Evolutionary conservation across 768 basidiomycete genomes (phyloP).

Genomic region (Suillus spraguei): DNA sequence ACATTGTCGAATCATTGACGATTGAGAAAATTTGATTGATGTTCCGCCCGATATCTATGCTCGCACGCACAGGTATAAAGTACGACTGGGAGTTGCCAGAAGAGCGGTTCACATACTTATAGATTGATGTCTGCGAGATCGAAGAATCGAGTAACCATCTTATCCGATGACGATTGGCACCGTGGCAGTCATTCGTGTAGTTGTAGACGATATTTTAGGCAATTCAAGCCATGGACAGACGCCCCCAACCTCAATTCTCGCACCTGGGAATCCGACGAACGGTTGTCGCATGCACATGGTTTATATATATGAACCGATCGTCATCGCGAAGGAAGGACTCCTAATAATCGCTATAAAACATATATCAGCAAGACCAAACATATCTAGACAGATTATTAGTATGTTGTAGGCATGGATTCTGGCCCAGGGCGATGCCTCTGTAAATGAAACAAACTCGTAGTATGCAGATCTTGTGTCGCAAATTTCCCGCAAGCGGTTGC

Average conservation of each 20-base stretch:
- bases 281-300: conserved; percentile 12
- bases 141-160: conserved; percentile 6
- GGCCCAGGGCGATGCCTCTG: not conserved
- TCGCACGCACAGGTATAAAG: conserved; percentile 11
- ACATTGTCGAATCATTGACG: not conserved
- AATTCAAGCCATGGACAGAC: conserved; percentile 1
- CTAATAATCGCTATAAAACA: too few species aligned
- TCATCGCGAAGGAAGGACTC: too few species aligned
- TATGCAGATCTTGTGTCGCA: too few species aligned
- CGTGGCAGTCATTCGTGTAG: not conserved
- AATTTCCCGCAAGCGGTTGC: too few species aligned
- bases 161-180: conserved; percentile 15
- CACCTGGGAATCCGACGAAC: not conserved
- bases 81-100: not conserved
- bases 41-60: conserved; percentile 16
- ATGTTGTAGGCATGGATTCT: not conserved
- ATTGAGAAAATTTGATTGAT: not conserved
- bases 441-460: too few species aligned
- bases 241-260: too few species aligned
- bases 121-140: conserved; percentile 7
- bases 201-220: conserved; percentile 5
- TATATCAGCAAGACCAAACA: not conserved
- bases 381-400: not conserved
- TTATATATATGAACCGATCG: not conserved
- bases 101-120: conserved; percentile 4